These are phyloP conservation scores for Striga asiatica DNA, from an alignment of 257 asterid genomes.

Conservation along the genomic window DNA sequence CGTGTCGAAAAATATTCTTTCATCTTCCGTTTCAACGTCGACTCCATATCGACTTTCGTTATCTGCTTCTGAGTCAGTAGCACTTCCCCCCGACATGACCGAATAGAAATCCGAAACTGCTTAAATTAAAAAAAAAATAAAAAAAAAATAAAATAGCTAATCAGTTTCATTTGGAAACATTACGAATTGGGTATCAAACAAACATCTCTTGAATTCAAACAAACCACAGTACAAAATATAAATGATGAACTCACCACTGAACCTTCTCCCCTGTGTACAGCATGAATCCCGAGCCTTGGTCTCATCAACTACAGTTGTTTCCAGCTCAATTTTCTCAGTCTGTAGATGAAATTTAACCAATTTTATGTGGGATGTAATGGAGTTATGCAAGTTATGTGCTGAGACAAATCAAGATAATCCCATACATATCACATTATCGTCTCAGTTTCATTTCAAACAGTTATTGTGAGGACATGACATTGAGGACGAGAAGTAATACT, in stretches of 20 bases:
- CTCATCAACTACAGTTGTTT: not conserved
- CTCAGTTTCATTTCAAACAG: no score
- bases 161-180: not conserved
- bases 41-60: constrained; percentile 79
- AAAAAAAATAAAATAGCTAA: not conserved
- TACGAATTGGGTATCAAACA: not conserved
- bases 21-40: constrained; percentile 84
- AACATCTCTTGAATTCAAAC: not conserved
- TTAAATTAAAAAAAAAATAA: not conserved
- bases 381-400: not conserved
- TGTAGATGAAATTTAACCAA: not conserved
- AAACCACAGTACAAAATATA: not conserved
- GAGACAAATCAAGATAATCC: not conserved
- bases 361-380: not conserved
- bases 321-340: not conserved
- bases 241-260: not conserved
- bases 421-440: no score
- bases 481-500: no score
- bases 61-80: constrained; percentile 88
- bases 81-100: constrained; percentile 92
- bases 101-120: constrained; percentile 78
- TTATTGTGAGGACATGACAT: no score
- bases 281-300: constrained; percentile 1
- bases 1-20: constrained; percentile 70
- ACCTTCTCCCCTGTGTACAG: not conserved